Conservation (phyloP, 2,329 filamentous ascomycete genomes). For the Drechslerella stenobrocha region DNA sequence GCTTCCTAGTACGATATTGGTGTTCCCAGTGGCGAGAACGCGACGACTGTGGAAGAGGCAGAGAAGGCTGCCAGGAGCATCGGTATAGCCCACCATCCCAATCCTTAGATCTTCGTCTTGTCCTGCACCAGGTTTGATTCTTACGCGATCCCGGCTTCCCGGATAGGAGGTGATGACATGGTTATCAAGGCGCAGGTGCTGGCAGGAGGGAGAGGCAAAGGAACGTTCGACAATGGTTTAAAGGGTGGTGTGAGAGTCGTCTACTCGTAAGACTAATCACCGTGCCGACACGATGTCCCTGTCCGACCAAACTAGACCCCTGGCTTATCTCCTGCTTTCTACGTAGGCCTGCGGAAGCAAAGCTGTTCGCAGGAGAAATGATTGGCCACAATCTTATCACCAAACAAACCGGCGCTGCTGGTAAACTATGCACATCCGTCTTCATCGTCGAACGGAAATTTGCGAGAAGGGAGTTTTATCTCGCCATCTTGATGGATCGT, state of each 20-base stretch:
- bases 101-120: neutral
- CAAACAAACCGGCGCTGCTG: constrained; percentile 94
- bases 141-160: constrained; percentile 9
- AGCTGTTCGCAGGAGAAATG: constrained; percentile 99
- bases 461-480: constrained; percentile 97
- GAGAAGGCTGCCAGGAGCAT: constrained; percentile 89
- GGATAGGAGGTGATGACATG: constrained; percentile 73
- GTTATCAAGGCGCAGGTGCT: constrained; percentile 99
- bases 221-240: constrained; percentile 94
- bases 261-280: constrained; percentile 72
- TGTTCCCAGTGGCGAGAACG: constrained; percentile 86
- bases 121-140: constrained; percentile 32
- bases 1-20: constrained; percentile 98
- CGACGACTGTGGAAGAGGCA: constrained; percentile 79
- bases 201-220: constrained; percentile 96
- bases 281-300: neutral
- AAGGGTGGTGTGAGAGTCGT: constrained; percentile 99
- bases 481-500: constrained; percentile 98
- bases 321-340: constrained; percentile 38
- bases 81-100: constrained; percentile 60
- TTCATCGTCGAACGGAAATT: constrained; percentile 99
- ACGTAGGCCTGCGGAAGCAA: constrained; percentile 77
- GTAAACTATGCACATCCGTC: constrained; percentile 93
- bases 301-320: neutral
- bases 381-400: constrained; percentile 99